These are phyloP conservation scores for Pichia nakasei DNA, from an alignment of 805 yeast species.

Conservation along the genomic window DNA sequence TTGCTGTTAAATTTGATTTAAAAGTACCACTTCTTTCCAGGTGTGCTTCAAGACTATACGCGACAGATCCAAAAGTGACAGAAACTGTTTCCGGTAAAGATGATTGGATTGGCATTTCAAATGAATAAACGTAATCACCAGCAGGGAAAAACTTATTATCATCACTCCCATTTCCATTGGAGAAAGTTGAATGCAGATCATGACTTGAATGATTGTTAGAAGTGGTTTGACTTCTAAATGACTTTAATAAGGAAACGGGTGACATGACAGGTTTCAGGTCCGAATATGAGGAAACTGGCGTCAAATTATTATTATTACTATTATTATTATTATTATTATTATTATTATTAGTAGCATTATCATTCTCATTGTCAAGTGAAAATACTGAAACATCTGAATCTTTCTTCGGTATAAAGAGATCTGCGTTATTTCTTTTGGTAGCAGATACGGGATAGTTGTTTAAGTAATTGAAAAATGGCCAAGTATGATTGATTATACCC, in stretches of 20 bases:
- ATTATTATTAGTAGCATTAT: background rate
- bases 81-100: slow-evolving; percentile 71
- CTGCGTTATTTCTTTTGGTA: slow-evolving; percentile 38
- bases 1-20: slow-evolving; percentile 63
- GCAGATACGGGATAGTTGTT: slow-evolving; percentile 20
- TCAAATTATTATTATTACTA: slow-evolving; percentile 7
- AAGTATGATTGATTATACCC: slow-evolving; percentile 66
- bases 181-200: background rate
- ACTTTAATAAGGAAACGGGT: slow-evolving; percentile 22
- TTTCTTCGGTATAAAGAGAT: slow-evolving; percentile 29
- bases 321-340: slow-evolving; percentile 1
- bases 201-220: background rate
- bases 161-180: slow-evolving; percentile 5
- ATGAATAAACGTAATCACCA: slow-evolving; percentile 88
- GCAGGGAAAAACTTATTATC: slow-evolving; percentile 47
- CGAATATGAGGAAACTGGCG: slow-evolving; percentile 22
- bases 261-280: slow-evolving; percentile 19
- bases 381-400: slow-evolving; percentile 30
- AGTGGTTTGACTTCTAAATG: slow-evolving; percentile 20
- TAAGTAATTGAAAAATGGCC: slow-evolving; percentile 71
- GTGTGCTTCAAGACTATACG: slow-evolving; percentile 58
- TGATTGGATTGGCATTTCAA: slow-evolving; percentile 81
- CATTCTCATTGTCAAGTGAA: slow-evolving; percentile 23
- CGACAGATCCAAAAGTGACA: slow-evolving; percentile 75
- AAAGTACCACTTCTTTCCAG: slow-evolving; percentile 80